These are phyloP conservation scores for Curvularia spicifera DNA, from an alignment of 2,329 filamentous ascomycete species.

Conservation along the genomic window DNA sequence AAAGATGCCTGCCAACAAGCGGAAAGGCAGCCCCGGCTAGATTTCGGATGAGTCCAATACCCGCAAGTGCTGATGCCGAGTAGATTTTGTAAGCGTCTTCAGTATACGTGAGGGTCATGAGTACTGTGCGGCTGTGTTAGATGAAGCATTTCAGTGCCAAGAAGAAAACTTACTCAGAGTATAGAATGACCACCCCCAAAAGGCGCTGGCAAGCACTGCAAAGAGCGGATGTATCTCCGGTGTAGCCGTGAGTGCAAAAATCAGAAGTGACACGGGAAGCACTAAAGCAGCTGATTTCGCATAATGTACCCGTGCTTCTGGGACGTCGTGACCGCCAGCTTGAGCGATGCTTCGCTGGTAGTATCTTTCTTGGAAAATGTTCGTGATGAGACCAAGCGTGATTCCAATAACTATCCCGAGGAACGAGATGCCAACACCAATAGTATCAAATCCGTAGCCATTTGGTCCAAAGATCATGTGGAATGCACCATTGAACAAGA, in stretches of 20 bases:
- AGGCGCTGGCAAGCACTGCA: slow-evolving; percentile 57
- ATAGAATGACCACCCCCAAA: slow-evolving; percentile 61
- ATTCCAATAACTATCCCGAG: slow-evolving; percentile 52
- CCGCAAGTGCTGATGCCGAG: slow-evolving; percentile 52
- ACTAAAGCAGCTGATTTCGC: slow-evolving; percentile 51
- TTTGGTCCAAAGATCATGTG: slow-evolving; percentile 56
- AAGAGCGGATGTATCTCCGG: slow-evolving; percentile 48
- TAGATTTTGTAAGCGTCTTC: slow-evolving; percentile 58
- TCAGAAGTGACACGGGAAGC: slow-evolving; percentile 42
- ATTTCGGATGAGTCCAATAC: slow-evolving; percentile 50
- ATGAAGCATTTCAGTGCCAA: background rate
- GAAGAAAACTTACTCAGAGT: slow-evolving; percentile 47
- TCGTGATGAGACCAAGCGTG: slow-evolving; percentile 52
- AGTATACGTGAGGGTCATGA: slow-evolving; percentile 58
- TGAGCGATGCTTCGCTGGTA: slow-evolving; percentile 48
- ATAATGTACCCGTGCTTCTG: slow-evolving; percentile 53
- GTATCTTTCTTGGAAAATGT: slow-evolving; percentile 54
- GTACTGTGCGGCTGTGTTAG: slow-evolving; percentile 31
- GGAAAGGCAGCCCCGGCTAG: slow-evolving; percentile 47
- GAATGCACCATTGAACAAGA: slow-evolving; percentile 59
- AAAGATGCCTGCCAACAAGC: slow-evolving; percentile 39
- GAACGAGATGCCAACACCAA: slow-evolving; percentile 52
- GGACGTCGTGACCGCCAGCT: slow-evolving; percentile 45
- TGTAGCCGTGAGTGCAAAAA: slow-evolving; percentile 48
- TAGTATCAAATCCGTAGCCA: slow-evolving; percentile 52